Evolutionary conservation across 2,329 filamentous ascomycete genomes (phyloP), one percentile per base, ranked within the genome.

Genomic region (Zelopaecilomyces penicillatus): DNA sequence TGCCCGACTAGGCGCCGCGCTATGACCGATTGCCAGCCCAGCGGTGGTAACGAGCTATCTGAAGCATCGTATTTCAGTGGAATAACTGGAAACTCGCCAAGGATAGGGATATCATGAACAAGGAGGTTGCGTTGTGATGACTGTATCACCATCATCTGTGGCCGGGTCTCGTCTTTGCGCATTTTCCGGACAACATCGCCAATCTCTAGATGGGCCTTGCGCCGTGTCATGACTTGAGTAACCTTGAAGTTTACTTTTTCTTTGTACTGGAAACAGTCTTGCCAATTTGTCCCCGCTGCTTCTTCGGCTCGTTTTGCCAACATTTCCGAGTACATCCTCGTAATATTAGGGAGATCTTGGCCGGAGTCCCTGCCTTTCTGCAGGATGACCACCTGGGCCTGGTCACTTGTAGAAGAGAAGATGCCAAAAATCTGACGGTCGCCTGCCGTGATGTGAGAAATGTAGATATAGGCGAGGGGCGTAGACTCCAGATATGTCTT

Each of bases 391-490:
- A 99, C 79, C 56, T 95, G 80, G 0, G 90, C 93, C 55, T 93
- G 82, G 9, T 82, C 76, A 51, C 78, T 83, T 0, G 80, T 79
- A 0, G 88, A 91, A 0, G 91, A 97, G 64, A 98, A 95, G 5
- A 98, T 64, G 1, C 88, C 90, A 62, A 96, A 97, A 42, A 98
- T 83, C 58, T 98, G 90, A 32, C 88, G 79, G 46, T 98, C 91
- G 3, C 90, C 89, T 9, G 89, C 83, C 37, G 84, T 83, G 57
- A 98, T 85, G 64, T 99, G 93, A 46, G 95, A 96, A 29, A 98
- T 71, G 59, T 93, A 96, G 43, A 97, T 74, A 60, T 95, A 98
- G 19, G 82, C 83, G 60, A 97, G 73, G 1, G 80, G 74, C 0
- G 83, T 80, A 2, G 83, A 75, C 12, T 83, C 77, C 3, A 98